Evolutionary conservation across 768 basidiomycete species (phyloP).

Genomic region (Gyrodon lividus): DNA sequence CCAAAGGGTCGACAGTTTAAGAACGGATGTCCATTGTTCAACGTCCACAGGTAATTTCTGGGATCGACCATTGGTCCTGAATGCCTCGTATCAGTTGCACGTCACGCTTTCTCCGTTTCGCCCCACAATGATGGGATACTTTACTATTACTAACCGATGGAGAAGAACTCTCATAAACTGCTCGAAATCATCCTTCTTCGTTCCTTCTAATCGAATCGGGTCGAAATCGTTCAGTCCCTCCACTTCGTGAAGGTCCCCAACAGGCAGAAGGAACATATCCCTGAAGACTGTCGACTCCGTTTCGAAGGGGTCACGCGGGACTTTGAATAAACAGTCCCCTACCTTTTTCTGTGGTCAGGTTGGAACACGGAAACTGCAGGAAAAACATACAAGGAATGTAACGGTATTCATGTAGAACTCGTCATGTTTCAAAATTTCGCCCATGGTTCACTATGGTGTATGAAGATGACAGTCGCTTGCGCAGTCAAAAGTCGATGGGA

Average conservation of each 20-base stretch:
- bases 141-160: slow-evolving; percentile 12
- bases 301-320: slow-evolving; percentile 18
- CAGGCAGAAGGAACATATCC: slow-evolving; percentile 22
- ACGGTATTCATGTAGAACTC: slow-evolving; percentile 13
- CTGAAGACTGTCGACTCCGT: slow-evolving; percentile 17
- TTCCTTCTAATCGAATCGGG: slow-evolving; percentile 16
- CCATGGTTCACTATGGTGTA: neutral
- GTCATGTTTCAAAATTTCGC: neutral
- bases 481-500: no score
- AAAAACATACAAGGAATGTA: slow-evolving; percentile 13
- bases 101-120: neutral
- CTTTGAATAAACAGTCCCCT: slow-evolving; percentile 18
- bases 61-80: slow-evolving; percentile 17
- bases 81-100: neutral
- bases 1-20: slow-evolving; percentile 40
- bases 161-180: slow-evolving; percentile 13
- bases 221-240: slow-evolving; percentile 15
- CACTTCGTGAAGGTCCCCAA: neutral
- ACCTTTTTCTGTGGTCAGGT: slow-evolving; percentile 9
- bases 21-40: slow-evolving; percentile 36
- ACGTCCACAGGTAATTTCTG: slow-evolving; percentile 1
- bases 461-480: no score
- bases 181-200: slow-evolving; percentile 18
- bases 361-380: neutral
- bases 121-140: neutral